These are phyloP conservation scores for Pugionium dolabratum DNA, from an alignment of 345 rosid species.

Conservation along the genomic window DNA sequence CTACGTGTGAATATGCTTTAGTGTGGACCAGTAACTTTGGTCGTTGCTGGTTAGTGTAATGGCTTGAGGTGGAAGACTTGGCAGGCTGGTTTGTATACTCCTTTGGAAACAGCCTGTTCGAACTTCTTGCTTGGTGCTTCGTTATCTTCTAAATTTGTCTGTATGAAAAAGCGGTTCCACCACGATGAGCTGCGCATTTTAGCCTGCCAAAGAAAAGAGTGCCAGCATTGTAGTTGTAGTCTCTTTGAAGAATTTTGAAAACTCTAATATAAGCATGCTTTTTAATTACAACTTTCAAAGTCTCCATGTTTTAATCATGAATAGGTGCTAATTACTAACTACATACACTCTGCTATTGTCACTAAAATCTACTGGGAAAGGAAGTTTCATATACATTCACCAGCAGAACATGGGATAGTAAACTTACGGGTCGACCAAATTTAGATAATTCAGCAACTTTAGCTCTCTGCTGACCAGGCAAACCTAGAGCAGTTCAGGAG, in stretches of 20 bases:
- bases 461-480: conserved; percentile 82
- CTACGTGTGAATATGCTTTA: conserved; percentile 41
- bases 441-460: conserved; percentile 83
- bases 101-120: conserved; percentile 66
- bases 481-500: conserved; percentile 45
- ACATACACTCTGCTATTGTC: neutral
- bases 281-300: conserved; percentile 32
- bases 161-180: conserved; percentile 70
- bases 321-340: conserved; percentile 15
- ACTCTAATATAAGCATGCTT: neutral
- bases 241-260: conserved; percentile 8
- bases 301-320: too few species aligned
- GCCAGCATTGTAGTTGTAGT: neutral
- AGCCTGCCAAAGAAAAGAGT: conserved; percentile 43
- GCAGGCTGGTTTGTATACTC: conserved; percentile 68
- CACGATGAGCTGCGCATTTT: conserved; percentile 74
- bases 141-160: conserved; percentile 66
- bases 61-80: conserved; percentile 92
- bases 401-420: conserved; percentile 4
- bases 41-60: conserved; percentile 44
- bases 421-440: conserved; percentile 87
- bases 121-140: conserved; percentile 59
- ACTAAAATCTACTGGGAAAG: neutral
- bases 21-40: conserved; percentile 4
- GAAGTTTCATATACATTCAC: neutral